phyloP scores from a whole-genome alignment of 768 basidiomycete genomes.

The Tulasnella sp. region DNA sequence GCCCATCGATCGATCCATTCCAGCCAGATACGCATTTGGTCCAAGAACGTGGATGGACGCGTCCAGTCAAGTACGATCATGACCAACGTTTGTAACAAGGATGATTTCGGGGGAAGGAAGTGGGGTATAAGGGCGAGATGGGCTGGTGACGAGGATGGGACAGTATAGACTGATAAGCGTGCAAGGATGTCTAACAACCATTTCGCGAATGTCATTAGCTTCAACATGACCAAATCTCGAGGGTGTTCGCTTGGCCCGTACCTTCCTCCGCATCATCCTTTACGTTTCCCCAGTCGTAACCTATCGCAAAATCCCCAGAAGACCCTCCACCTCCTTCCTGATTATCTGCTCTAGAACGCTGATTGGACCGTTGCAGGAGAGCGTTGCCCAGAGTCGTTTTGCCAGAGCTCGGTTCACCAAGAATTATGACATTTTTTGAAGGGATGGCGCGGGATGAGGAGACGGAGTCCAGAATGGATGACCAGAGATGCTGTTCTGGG shows the following conservation, averaged over 20 bases:
- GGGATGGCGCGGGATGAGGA: constrained; percentile 71
- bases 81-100: constrained; percentile 61
- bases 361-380: constrained; percentile 54
- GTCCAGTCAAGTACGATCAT: constrained; percentile 94
- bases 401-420: constrained; percentile 70
- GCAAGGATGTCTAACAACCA: constrained; percentile 71
- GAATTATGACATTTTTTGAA: constrained; percentile 76
- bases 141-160: constrained; percentile 65
- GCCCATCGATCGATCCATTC: constrained; percentile 77
- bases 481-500: constrained; percentile 66
- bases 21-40: constrained; percentile 78
- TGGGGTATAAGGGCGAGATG: constrained; percentile 65
- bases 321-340: constrained; percentile 37
- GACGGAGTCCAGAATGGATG: constrained; percentile 80
- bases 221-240: neutral
- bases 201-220: no score
- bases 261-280: constrained; percentile 93
- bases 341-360: constrained; percentile 27
- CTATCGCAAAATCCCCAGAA: constrained; percentile 69
- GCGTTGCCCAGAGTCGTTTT: constrained; percentile 67
- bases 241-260: constrained; percentile 28
- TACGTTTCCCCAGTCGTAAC: constrained; percentile 87
- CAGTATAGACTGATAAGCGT: constrained; percentile 82
- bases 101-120: constrained; percentile 61
- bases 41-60: constrained; percentile 80